Evolutionary conservation across 2,329 filamentous ascomycete species (phyloP), one percentile per base, ranked within the genome.

Genomic region (Aspergillus brasiliensis): DNA sequence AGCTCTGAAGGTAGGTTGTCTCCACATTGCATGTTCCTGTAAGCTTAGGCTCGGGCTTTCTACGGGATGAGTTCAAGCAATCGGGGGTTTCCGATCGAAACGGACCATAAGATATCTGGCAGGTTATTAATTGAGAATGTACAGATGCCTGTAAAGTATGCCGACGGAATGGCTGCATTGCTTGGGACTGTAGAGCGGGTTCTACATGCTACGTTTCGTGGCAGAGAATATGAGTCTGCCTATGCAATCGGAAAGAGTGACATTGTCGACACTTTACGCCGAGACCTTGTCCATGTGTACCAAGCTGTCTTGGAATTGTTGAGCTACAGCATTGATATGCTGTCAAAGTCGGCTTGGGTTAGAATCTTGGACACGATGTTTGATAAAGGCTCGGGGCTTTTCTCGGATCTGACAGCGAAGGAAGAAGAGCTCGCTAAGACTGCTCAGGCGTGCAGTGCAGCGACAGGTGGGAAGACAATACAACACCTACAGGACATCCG

Each of bases 101-200:
- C 7, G 27, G 27, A 1, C 25, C 7, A 25, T 25, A n/a, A n/a
- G n/a, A 28, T 28, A 28, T 10, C 3, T 8, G 27, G 27, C 8
- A 28, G 27, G 8, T 7, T 28, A 3, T 8, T 28, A 8, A 28
- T 8, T 28, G 27, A 28, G 27, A 40, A 17, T 10, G 69, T 72
- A 70, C 65, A 75, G 44, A 51, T 77, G 19, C 66, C 76, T 5
- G 65, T 73, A 55, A 74, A 51, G 34, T 61, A 62, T 38, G 53
- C 53, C 13, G 61, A 62, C 19, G 60, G 65, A 37, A 67, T 67
- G 65, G 48, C 21, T n/a, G 65, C 65, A 5, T 23, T 67, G 19
- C 61, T 67, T 17, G 61, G 47, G 0, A 61, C 59, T 1, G 56
- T 60, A 8, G 63, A 67, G 40, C 58, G 38, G 25, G 37, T 64